phyloP scores from a whole-genome alignment of 805 yeast genomes.

The Maudiozyma barnettii region DNA sequence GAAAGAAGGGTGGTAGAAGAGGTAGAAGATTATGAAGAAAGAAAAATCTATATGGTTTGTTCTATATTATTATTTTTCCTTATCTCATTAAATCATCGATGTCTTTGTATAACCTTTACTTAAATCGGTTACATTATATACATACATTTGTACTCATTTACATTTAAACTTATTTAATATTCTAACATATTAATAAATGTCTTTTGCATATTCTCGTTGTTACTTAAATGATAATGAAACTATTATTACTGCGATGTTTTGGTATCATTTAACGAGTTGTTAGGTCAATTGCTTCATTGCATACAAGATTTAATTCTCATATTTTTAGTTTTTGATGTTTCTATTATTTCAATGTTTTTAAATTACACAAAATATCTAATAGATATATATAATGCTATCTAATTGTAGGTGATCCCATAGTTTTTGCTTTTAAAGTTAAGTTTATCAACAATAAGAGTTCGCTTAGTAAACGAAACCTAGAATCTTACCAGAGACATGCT shows the following conservation, averaged over 20 bases:
- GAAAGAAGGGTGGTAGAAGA: conserved; percentile 99
- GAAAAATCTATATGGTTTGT: not conserved
- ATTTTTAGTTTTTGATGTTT: not conserved
- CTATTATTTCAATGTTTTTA: not conserved
- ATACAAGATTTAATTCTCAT: not conserved
- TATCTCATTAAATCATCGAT: not conserved
- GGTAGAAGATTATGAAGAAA: conserved; percentile 91
- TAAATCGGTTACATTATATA: not conserved
- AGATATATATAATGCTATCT: conserved; percentile 2
- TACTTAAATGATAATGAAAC: not conserved
- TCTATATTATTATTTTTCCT: not conserved
- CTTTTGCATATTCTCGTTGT: not conserved
- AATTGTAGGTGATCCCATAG: not conserved
- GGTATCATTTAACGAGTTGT: too few relatives aligned
- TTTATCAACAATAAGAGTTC: not conserved
- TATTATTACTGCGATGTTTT: too few relatives aligned
- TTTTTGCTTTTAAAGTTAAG: not conserved
- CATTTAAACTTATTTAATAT: not conserved
- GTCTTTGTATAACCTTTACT: too few relatives aligned
- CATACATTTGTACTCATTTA: not conserved
- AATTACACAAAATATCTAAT: conserved; percentile 2
- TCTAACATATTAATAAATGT: not conserved
- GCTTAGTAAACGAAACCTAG: conserved; percentile 89
- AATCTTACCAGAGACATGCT: conserved; percentile 98
- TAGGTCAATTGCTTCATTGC: not conserved